phyloP scores from a whole-genome alignment of 2,329 filamentous ascomycete genomes.

The Aureobasidium namibiae region DNA sequence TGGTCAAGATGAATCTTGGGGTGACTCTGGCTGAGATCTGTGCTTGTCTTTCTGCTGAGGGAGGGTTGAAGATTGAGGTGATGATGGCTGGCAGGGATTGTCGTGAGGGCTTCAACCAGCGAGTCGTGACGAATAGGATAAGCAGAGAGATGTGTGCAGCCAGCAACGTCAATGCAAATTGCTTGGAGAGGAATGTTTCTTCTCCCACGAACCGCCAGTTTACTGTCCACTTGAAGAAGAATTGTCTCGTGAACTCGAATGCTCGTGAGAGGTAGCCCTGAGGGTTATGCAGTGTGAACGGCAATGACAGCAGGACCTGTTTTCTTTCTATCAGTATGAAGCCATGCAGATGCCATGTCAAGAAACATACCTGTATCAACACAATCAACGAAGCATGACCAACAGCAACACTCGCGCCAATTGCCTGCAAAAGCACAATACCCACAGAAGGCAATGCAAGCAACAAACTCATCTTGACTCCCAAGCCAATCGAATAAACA shows the following conservation, averaged over 20 bases:
- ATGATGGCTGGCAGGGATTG: constrained; percentile 51
- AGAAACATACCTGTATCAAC: constrained; percentile 63
- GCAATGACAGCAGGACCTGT: constrained; percentile 50
- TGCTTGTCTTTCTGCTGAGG: constrained; percentile 46
- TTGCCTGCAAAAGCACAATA: constrained; percentile 63
- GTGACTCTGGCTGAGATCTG: constrained; percentile 53
- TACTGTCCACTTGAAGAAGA: constrained; percentile 97
- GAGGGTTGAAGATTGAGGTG: constrained; percentile 36
- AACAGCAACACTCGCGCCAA: constrained; percentile 58
- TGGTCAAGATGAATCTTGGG: constrained; percentile 65
- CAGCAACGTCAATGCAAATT: constrained; percentile 62
- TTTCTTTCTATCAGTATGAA: background rate
- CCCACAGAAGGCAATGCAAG: constrained; percentile 75
- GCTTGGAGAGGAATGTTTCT: constrained; percentile 62
- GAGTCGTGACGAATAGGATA: constrained; percentile 53
- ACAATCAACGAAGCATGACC: constrained; percentile 62
- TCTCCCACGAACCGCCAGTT: constrained; percentile 97
- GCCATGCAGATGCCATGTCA: background rate
- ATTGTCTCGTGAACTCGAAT: constrained; percentile 84
- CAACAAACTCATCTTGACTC: constrained; percentile 91
- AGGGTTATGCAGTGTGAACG: constrained; percentile 60
- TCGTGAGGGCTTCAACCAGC: constrained; percentile 65
- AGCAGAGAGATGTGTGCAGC: constrained; percentile 59
- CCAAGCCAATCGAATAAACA: constrained; percentile 69
- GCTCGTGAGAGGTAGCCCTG: constrained; percentile 69